Base-by-base conservation (phyloP, 164 flowering plant species). In the Vitis rupestris region DNA sequence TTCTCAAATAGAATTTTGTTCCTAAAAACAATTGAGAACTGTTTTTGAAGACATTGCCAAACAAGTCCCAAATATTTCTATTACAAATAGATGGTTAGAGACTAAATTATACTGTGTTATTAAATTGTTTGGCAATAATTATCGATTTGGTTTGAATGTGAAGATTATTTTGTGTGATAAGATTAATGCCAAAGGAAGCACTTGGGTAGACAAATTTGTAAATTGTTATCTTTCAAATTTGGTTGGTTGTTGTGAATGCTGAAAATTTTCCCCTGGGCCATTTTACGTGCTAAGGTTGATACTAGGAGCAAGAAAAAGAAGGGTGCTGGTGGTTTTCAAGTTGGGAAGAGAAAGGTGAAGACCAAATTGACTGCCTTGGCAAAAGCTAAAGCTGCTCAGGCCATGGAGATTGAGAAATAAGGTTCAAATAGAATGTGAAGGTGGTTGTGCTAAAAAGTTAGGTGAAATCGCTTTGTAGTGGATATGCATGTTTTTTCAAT, bases 301-400 rank as follows among this genome's bases (percentile, higher is more conserved):
- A 81, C 90, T 11, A 69, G 73, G 71, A 81, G 64, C 63, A 86
- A 82, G 82, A 91, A 86, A 66, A 89, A 85, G 84, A 89, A 88
- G 74, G 82, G 82, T 27, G 67, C 68, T 1, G 69, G 87, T 73
- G 87, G 90, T 58, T 93, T 93, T 80, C 82, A 84, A 76, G 95
- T 95, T 56, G 98, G 98, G 67, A 90, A 95, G 91, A 93, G 80
- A 70, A 95, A 93, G 71, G 44, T 95, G 78, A 93, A 95, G 84
- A 90, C 97, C 47, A 93, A 86, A 70, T 51, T 90, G 86, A 79
- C 97, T 0, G 85, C 91, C 55, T 69, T 80, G 75, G 80, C 92
- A 0, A 93, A 93, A 78, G 98, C 98, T 69, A 95, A 93, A 84
- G 97, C 86, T 70, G 83, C 86, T 6, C 97, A 93, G 56, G 99